These are phyloP conservation scores for Calonectria pauciramosa DNA, from an alignment of 2,329 filamentous ascomycete species.

Conservation along the genomic window DNA sequence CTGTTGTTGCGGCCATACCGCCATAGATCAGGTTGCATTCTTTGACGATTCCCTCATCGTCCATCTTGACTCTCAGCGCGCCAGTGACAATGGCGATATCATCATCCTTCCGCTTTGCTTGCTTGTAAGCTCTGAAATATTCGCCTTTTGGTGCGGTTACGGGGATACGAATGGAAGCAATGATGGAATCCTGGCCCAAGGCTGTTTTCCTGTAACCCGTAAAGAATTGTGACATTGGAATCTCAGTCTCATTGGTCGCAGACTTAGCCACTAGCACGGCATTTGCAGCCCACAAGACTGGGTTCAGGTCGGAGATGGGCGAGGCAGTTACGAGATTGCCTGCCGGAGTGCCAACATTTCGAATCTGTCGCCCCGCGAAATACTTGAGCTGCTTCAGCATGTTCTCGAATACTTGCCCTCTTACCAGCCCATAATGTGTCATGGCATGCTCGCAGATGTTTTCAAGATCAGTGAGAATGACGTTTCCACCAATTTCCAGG, in stretches of 20 bases:
- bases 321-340: slow-evolving; percentile 95
- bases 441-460: slow-evolving; percentile 84
- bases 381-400: slow-evolving; percentile 95
- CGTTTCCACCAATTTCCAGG: slow-evolving; percentile 93
- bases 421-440: slow-evolving; percentile 78
- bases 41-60: slow-evolving; percentile 77
- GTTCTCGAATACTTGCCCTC: slow-evolving; percentile 86
- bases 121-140: slow-evolving; percentile 92
- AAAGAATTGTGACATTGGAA: slow-evolving; percentile 95
- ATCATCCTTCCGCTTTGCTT: slow-evolving; percentile 96
- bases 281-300: slow-evolving; percentile 90
- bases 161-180: slow-evolving; percentile 89
- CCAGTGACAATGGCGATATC: slow-evolving; percentile 98
- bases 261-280: slow-evolving; percentile 87
- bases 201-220: slow-evolving; percentile 91
- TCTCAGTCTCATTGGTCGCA: slow-evolving; percentile 78
- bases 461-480: slow-evolving; percentile 92
- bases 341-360: slow-evolving; percentile 97
- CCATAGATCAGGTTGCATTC: slow-evolving; percentile 89
- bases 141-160: slow-evolving; percentile 81
- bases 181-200: slow-evolving; percentile 83
- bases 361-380: slow-evolving; percentile 94
- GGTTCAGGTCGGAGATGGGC: slow-evolving; percentile 96
- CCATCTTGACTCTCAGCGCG: slow-evolving; percentile 81
- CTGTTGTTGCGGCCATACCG: slow-evolving; percentile 93